Conservation (phyloP, 345 rosid species). For the Boechera retrofracta region DNA sequence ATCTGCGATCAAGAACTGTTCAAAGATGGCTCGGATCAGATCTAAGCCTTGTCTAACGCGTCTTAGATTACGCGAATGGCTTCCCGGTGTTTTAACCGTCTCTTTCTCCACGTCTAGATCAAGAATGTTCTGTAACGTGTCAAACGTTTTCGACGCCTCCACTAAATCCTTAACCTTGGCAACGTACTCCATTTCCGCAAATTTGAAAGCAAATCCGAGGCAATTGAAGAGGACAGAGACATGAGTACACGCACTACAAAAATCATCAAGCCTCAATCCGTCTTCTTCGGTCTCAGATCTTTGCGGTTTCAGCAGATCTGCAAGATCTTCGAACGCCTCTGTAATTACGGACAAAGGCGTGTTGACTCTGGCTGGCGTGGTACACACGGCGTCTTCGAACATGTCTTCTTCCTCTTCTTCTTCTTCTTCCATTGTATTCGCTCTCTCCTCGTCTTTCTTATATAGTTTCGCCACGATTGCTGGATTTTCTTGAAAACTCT, state of each 20-base stretch:
- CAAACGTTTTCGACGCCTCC: constrained; percentile 66
- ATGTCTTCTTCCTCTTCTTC: constrained; percentile 37
- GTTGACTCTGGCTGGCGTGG: constrained; percentile 30
- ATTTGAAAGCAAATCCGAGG: constrained; percentile 91
- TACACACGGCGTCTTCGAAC: constrained; percentile 42
- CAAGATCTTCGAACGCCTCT: constrained; percentile 67
- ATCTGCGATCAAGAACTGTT: constrained; percentile 62
- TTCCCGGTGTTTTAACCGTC: constrained; percentile 79
- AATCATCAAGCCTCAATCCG: constrained; percentile 56
- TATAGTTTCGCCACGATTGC: constrained; percentile 48
- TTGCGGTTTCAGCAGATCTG: constrained; percentile 42
- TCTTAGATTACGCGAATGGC: constrained; percentile 79
- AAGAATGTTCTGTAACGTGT: constrained; percentile 60
- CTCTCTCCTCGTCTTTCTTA: constrained; percentile 35
- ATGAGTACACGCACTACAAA: constrained; percentile 67
- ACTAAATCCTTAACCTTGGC: constrained; percentile 73
- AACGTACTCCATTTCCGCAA: constrained; percentile 82
- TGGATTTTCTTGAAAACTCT: constrained; percentile 16
- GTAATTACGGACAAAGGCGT: constrained; percentile 58
- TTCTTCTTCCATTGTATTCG: constrained; percentile 34
- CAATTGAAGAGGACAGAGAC: constrained; percentile 72
- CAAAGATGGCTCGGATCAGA: constrained; percentile 80
- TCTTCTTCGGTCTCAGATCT: constrained; percentile 20
- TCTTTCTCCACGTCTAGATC: constrained; percentile 69
- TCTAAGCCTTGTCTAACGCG: constrained; percentile 94